Evolutionary conservation across 129 eudicot genomes (phyloP).

Genomic region (Deinandra increscens): DNA sequence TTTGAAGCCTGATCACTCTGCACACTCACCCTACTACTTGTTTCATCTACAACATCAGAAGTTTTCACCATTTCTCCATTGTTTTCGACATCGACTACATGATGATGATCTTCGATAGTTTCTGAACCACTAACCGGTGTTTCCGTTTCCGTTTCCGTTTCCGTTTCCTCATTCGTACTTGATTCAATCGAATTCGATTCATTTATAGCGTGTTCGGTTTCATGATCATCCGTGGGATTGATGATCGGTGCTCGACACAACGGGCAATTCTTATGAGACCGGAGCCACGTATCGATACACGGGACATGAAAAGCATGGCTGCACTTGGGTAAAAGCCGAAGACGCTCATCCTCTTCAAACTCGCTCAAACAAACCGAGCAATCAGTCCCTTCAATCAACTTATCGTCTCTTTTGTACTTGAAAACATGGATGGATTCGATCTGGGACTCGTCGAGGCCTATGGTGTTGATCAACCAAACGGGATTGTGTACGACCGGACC

Average conservation of each 20-base stretch:
- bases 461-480: slow-evolving; percentile 59
- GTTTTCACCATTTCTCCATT: slow-evolving; percentile 21
- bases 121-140: slow-evolving; percentile 17
- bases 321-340: slow-evolving; percentile 67
- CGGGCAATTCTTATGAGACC: slow-evolving; percentile 69
- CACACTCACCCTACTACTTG: slow-evolving; percentile 31
- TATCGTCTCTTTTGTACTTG: slow-evolving; percentile 47
- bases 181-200: slow-evolving; percentile 14
- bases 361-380: slow-evolving; percentile 73
- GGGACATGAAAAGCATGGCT: slow-evolving; percentile 74
- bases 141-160: background rate
- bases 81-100: slow-evolving; percentile 29
- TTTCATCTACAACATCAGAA: background rate
- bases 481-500: slow-evolving; percentile 46
- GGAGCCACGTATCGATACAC: slow-evolving; percentile 77
- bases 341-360: slow-evolving; percentile 63
- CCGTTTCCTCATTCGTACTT: slow-evolving; percentile 16
- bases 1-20: slow-evolving; percentile 38
- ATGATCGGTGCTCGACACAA: slow-evolving; percentile 68
- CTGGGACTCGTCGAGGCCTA: slow-evolving; percentile 55
- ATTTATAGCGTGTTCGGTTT: background rate
- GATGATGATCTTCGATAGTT: slow-evolving; percentile 29
- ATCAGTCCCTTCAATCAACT: slow-evolving; percentile 44
- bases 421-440: slow-evolving; percentile 57
- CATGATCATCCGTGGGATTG: slow-evolving; percentile 17